Percentiles rank a stretch among this genome's conserved stretches.
Conservation (phyloP, 2,329 filamentous ascomycete genomes). For the Fusarium subglutinans region DNA sequence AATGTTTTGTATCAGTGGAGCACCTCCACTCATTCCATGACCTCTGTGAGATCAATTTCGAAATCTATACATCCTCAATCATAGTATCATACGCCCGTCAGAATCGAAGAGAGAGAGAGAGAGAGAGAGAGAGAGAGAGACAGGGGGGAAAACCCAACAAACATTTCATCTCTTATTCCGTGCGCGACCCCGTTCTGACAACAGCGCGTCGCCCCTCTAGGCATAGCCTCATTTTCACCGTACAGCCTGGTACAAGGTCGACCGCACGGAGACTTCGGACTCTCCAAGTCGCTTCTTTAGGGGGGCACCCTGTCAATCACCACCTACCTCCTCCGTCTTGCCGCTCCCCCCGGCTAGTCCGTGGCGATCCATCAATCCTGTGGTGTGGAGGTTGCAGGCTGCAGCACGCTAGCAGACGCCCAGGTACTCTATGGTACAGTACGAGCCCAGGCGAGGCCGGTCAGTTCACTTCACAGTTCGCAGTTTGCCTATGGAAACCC, state of each 20-base stretch:
- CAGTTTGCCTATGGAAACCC: conserved; percentile 30
- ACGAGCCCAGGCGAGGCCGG: conserved; percentile 19
- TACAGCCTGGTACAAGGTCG: conserved; percentile 11
- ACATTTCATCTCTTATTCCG: conserved; percentile 14
- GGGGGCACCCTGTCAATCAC: conserved; percentile 34
- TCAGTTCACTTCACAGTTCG: conserved; percentile 10
- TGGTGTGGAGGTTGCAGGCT: conserved; percentile 40
- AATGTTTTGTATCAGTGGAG: conserved; percentile 3
- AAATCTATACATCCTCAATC: neutral
- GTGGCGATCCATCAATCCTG: conserved; percentile 36
- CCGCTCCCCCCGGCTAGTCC: conserved; percentile 37
- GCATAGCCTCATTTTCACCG: conserved; percentile 26
- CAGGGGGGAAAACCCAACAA: neutral
- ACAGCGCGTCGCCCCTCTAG: conserved; percentile 16
- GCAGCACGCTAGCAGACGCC: conserved; percentile 29
- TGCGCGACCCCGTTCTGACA: conserved; percentile 28
- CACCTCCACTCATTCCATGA: conserved; percentile 10
- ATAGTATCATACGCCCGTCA: neutral
- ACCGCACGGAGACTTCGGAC: conserved; percentile 32
- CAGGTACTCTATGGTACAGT: conserved; percentile 34
- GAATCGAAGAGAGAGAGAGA: neutral
- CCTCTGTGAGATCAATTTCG: neutral
- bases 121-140: neutral
- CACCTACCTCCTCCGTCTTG: conserved; percentile 19
- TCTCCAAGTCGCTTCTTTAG: conserved; percentile 15